Evolutionary conservation across 2,329 filamentous ascomycete genomes (phyloP), one percentile per base, ranked within the genome.

Genomic region (Xylariaceae sp.): DNA sequence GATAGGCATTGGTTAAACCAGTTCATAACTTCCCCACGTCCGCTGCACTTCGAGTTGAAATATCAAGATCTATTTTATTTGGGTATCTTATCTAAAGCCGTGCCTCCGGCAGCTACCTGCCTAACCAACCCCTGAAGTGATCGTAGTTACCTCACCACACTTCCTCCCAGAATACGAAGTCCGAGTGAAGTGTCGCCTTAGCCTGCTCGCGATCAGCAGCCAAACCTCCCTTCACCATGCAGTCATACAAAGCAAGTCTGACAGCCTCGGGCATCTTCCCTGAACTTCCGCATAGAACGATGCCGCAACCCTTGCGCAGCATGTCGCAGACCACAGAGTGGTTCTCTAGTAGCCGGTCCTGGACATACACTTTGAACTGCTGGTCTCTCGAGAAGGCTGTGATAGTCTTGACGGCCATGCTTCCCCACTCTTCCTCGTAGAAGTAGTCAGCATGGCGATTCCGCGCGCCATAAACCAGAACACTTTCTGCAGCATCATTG

Each of bases 381-480:
- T 88, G 85, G 64, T 92, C 88, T 45, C 89, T 75, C 2, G 88
- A 91, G 70, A 91, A 91, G 0, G 88, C 88, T 0, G 84, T 81
- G 55, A 81, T 75, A 1, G 89, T 79, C 5, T 78, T 74, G 4
- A 89, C 64, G 5, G 72, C 64, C 1, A 86, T 65, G 0, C 69
- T 47, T 1, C 76, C 68, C 92, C 92, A 97, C 63, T 97, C 92
- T 0, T 86, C 73, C 4, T 78, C 74, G 72, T 94, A 99, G 75
- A 92, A 92, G 74, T 84, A 97, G 72, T 99, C 94, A 0, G 87
- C 83, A 0, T 76, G 68, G 9, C 78, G 75, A 68, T 90, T 95
- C 37, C 94, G 86, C 64, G 89, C 91, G 9, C 94, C 94, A 66
- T 91, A 97, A 73, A 97, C 88, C 1, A 99, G 78, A 0, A 90